Conservation (phyloP, 345 rosid species). For the Eucalyptus decipiens region DNA sequence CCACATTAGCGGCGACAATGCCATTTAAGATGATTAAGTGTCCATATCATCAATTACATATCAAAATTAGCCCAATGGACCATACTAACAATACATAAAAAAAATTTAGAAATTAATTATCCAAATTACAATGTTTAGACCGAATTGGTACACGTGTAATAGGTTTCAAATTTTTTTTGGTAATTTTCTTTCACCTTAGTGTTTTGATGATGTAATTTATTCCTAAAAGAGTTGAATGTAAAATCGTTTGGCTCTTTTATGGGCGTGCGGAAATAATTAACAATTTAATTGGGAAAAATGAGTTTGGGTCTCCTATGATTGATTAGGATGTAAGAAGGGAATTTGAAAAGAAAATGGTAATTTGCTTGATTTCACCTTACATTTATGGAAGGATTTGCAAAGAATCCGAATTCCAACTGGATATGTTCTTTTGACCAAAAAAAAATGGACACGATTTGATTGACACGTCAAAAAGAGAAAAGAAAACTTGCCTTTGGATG, state of each 20-base stretch:
- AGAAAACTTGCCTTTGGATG: background rate
- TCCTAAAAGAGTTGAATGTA: background rate
- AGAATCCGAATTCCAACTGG: background rate
- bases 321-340: background rate
- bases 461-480: background rate
- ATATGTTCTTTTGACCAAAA: background rate
- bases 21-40: rapidly evolving
- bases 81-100: background rate
- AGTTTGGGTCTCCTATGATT: background rate
- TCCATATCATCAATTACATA: rapidly evolving
- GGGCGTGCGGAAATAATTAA: background rate
- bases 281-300: background rate
- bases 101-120: rapidly evolving
- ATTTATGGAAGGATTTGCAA: background rate
- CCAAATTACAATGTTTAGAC: background rate
- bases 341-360: background rate
- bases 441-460: background rate
- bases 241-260: background rate
- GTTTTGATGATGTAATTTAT: background rate
- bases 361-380: background rate
- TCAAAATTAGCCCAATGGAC: background rate
- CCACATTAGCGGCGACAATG: rapidly evolving
- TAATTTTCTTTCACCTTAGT: background rate
- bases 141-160: rapidly evolving
- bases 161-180: background rate